Evolutionary conservation across 371 early-diverging fungal species (phyloP).

Genomic region (Mucor saturninus): DNA sequence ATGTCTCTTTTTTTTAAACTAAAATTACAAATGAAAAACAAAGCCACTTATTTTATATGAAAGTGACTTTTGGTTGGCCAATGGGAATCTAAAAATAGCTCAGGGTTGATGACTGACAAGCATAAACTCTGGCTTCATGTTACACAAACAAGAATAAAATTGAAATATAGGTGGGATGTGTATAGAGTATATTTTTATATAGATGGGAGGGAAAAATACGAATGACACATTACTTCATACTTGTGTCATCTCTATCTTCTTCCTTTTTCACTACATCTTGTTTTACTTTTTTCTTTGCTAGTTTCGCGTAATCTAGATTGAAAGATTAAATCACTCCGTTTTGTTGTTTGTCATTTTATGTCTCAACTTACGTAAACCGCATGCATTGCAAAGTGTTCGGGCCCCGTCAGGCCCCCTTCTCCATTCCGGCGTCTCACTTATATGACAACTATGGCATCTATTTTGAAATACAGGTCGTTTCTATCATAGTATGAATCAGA

Average conservation of each 20-base stretch:
- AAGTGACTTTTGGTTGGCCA: no score
- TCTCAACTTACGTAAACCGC: slow-evolving; percentile 62
- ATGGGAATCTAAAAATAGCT: background rate
- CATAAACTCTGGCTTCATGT: no score
- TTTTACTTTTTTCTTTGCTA: slow-evolving; percentile 19
- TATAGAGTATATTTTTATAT: background rate
- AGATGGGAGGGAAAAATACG: background rate
- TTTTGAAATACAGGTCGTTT: slow-evolving; percentile 54
- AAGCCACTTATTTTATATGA: background rate
- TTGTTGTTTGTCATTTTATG: background rate
- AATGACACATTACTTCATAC: slow-evolving; percentile 11
- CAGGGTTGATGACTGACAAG: background rate
- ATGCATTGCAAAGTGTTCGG: slow-evolving; percentile 71
- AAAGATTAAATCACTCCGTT: background rate
- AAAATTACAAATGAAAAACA: slow-evolving; percentile 11
- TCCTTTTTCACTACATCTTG: slow-evolving; percentile 15
- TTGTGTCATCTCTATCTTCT: slow-evolving; percentile 17
- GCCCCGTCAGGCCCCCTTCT: slow-evolving; percentile 74
- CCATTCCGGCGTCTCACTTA: slow-evolving; percentile 75
- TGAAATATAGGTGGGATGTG: no score
- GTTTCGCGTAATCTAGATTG: slow-evolving; percentile 29
- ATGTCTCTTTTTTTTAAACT: slow-evolving; percentile 10
- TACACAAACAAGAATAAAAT: no score
- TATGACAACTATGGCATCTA: slow-evolving; percentile 64
- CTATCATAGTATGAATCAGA: slow-evolving; percentile 6